These are phyloP conservation scores for Nitzschia palea DNA, from an alignment of 108 stramenopile species.

Conservation along the genomic window DNA sequence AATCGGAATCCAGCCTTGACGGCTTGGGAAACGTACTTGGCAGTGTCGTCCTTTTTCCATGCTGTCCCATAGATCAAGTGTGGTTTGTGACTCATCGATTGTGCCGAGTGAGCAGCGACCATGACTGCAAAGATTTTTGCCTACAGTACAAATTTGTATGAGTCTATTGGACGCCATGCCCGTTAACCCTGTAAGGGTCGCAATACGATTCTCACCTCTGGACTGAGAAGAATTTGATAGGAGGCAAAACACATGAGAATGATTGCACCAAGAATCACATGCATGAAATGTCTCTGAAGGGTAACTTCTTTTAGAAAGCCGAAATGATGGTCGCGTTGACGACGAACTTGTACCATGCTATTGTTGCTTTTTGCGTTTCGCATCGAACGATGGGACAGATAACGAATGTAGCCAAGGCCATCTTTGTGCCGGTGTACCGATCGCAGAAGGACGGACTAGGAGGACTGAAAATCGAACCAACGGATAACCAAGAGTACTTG, in stretches of 20 bases:
- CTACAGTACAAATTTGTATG: not conserved
- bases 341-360: conserved; percentile 3
- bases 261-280: not conserved
- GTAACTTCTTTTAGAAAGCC: conserved; percentile 13
- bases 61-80: conserved; percentile 84
- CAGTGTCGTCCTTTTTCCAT: conserved; percentile 90
- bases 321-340: not conserved
- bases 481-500: no score
- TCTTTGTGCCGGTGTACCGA: no score
- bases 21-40: conserved; percentile 67
- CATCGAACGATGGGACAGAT: not conserved
- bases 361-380: not conserved
- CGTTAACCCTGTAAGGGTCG: not conserved
- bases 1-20: conserved; percentile 83
- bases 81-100: conserved; percentile 26
- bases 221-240: not conserved
- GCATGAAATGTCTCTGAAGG: not conserved
- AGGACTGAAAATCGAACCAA: no score
- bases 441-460: no score
- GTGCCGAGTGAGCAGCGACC: conserved; percentile 30
- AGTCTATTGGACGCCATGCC: not conserved
- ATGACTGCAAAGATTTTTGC: not conserved
- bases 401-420: not conserved
- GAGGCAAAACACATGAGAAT: conserved; percentile 4
- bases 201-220: conserved; percentile 4